These are phyloP conservation scores for Scytalidium sp. DNA, from an alignment of 2,329 filamentous ascomycete species.

Conservation along the genomic window DNA sequence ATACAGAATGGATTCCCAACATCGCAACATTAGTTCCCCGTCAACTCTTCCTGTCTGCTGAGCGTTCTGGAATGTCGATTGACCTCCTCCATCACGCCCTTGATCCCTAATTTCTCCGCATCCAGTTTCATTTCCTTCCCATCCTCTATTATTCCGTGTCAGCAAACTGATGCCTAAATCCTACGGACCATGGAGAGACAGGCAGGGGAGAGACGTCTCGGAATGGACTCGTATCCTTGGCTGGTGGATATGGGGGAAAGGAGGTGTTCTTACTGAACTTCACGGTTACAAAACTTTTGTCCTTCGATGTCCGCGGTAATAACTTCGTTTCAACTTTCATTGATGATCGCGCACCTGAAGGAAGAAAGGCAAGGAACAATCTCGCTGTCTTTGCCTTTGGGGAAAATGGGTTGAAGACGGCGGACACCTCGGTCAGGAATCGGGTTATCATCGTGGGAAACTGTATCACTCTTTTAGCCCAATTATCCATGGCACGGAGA, in stretches of 20 bases:
- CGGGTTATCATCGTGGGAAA: slow-evolving; percentile 70
- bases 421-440: slow-evolving; percentile 80
- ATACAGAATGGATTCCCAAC: background rate
- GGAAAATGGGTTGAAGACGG: slow-evolving; percentile 91
- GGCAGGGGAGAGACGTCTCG: too few relatives aligned
- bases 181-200: too few relatives aligned
- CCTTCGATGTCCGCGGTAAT: slow-evolving; percentile 66
- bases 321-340: slow-evolving; percentile 79
- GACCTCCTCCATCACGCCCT: slow-evolving; percentile 82
- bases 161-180: slow-evolving; percentile 16
- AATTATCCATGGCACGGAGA: background rate
- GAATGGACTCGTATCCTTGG: background rate
- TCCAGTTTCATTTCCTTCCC: slow-evolving; percentile 87
- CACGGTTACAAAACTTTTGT: slow-evolving; percentile 67
- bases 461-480: background rate
- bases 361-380: slow-evolving; percentile 82
- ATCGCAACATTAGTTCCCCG: slow-evolving; percentile 33
- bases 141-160: slow-evolving; percentile 61
- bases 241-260: background rate
- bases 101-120: slow-evolving; percentile 76
- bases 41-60: slow-evolving; percentile 78
- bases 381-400: slow-evolving; percentile 76
- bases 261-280: slow-evolving; percentile 71
- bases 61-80: slow-evolving; percentile 83
- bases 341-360: slow-evolving; percentile 71